Evolutionary conservation across 805 yeast genomes (phyloP), one percentile per base, ranked within the genome.

Genomic region (Ogataea haglerorum): DNA sequence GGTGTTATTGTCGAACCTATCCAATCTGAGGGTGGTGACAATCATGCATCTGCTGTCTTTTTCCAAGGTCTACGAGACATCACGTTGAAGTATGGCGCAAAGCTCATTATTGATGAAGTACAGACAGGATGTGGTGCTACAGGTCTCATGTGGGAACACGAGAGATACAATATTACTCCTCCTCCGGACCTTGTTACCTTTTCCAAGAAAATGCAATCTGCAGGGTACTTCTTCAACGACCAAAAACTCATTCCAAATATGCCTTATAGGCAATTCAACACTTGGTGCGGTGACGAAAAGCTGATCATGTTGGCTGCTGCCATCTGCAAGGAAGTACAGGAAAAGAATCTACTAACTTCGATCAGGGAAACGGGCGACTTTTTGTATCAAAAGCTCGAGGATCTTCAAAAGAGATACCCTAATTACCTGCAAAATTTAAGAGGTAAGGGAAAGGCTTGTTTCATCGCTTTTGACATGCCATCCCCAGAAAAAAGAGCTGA

Each of bases 271-370:
- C 95, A 86, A 72, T 85, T 85, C 76, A 85, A 85, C 79, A 85
- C 95, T 44, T 85, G 95, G 95, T 84, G 91, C 68, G 95, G 95
- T 56, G 95, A 85, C 68, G 90, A 95, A 62, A 82, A 89, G 45
- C 79, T 82, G 67, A 75, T 84, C 61, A 69, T 85, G 55, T 71
- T 87, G 54, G 85, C 90, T 42, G 80, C 83, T 57, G 79, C 86
- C 50, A 83, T 86, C 58, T 78, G 77, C 55, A 61, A 73, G 50
- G 89, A 85, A 68, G 69, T 84, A 35, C 65, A 68, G 35, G 76
- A 77, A 52, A 65, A 84, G 59, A 75, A 78, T 52, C 73, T 86
- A 53, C 72, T 77, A 34, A 63, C 67, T 25, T 69, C 75, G 48
- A 76, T 83, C 40, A 67, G 65, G 8, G 68, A 70, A 56, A 84